Base-by-base conservation (phyloP, 169 alveolate genomes). In the Eimeria acervulina region DNA sequence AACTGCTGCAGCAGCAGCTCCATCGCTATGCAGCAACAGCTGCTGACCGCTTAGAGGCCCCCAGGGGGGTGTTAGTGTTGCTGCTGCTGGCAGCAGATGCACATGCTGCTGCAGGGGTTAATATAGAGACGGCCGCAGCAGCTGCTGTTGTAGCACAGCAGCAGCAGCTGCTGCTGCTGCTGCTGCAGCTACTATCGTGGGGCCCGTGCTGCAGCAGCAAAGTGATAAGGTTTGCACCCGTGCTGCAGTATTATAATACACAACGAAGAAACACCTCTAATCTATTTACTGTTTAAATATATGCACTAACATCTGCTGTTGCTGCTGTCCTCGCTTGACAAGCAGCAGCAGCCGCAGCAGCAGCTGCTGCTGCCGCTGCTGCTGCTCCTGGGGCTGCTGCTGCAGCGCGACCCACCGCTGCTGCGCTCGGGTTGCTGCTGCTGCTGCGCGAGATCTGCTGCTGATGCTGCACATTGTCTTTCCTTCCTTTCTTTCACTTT, bases 301-400 rank as follows among this genome's bases (percentile, higher is more conserved):
- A 70, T 28, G 26, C 3, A 59, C 28, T 70, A 70, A 36, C 21
- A 26, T 28, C 12, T 68, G 13, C 42, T 33, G 80, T 42, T 33
- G 80, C 42, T 33, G 47, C 21, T 72, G 28, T 4, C 21, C 38
- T 15, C 40, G 80, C 42, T 68, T 68, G 47, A 33, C 55, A 1
- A 33, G 51, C 51, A 72, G 84, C 12, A 21, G 59, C 59, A 70
- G 81, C 44, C 26, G 44, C 81, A 70, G 68, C 68, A 59, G 68
- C 68, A 59, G 68, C 52, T 36, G 84, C 84, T 72, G 84, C 84
- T 72, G 84, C 52, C 36, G 55, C 84, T 40, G 84, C 84, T 36
- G 84, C 52, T 15, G 84, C 84, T 72, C 52, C 83, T 72, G 83
- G 28, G 31, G 55, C n/a, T 23, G 84, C 84, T 80, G 74, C 74